Base-by-base conservation (phyloP, 1,139 yeast genomes). In the Meyerozyma athensensis region DNA sequence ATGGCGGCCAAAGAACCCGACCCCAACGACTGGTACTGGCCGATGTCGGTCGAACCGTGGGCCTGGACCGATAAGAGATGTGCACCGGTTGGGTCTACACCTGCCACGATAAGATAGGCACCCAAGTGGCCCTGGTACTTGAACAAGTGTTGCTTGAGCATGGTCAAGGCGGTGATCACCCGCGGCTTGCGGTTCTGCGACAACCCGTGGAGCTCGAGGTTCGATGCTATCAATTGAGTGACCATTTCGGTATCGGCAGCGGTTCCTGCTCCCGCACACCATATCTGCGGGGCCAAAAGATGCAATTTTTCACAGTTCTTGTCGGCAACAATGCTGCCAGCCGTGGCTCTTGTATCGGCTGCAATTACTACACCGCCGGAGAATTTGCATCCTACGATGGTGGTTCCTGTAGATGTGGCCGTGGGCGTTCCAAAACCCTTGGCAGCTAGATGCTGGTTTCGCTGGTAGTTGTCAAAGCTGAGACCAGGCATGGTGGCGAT, bases 201-300 rank as follows among this genome's bases (percentile, higher is more conserved):
- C 61, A 89, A 69, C 14, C 94, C 72, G 62, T 90, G 98, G 47
- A 92, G 69, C 62, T 92, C 98, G 49, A 92, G 70, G 59, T 90
- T 90, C 36, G 96, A 86, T 21, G 90, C 80, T 52, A 89, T 89
- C 57, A 92, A 73, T 61, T 87, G 96, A 5, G 98, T 92, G 20
- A 86, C 96, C 86, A 85, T 84, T 59, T 92, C 97, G 8, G 97
- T 92, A 59, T 92, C 98, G n/a, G 98, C 98, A 33, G 98, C 98
- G 14, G 98, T 92, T 61, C 98, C 98, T 4, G 98, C 98, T 53
- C 98, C 98, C 39, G 97, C 97, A 78, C 97, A 92, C 98, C 98
- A 92, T 56, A 92, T 92, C 57, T 76, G 77, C 9, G 98, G 97
- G 2, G 97, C 77, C 51, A 92, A 77, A 53, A 95, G 71, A 65